Percentiles rank a stretch among this genome's conserved stretches.
Conservation (phyloP, 352 stramenopile species). For the Pythium brachiatum region DNA sequence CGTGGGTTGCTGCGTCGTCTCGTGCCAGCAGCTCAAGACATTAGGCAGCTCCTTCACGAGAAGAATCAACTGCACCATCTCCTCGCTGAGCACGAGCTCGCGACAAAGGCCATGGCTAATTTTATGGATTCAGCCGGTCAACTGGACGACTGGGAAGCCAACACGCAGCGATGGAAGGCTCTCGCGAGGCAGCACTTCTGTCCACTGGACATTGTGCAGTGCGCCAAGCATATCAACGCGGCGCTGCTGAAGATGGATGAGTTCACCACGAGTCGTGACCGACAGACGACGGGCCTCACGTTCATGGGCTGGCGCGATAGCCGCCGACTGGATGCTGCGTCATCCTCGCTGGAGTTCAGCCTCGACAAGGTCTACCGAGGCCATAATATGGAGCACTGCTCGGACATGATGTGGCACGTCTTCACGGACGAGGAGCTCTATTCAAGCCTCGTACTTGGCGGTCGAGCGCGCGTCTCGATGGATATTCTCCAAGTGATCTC, state of each 20-base stretch:
- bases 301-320: conserved; percentile 18
- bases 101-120: background rate
- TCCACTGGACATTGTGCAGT: background rate
- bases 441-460: background rate
- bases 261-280: background rate
- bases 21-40: background rate
- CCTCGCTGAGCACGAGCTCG: background rate
- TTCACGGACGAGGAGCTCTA: background rate
- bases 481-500: conserved; percentile 3
- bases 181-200: conserved; percentile 4
- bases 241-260: background rate
- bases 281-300: background rate
- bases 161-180: background rate
- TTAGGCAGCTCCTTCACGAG: background rate
- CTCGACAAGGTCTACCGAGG: conserved; percentile 9
- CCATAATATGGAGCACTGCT: conserved; percentile 1
- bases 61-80: background rate
- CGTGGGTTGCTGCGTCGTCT: background rate
- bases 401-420: conserved; percentile 6
- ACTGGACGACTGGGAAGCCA: background rate
- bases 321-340: background rate
- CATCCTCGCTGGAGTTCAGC: conserved; percentile 12
- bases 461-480: background rate
- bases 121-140: background rate
- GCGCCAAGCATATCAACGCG: background rate